Percentiles rank a stretch among this genome's conserved stretches.
These are phyloP conservation scores for Tylopilus felleus DNA, from an alignment of 768 basidiomycete genomes.

Conservation along the genomic window DNA sequence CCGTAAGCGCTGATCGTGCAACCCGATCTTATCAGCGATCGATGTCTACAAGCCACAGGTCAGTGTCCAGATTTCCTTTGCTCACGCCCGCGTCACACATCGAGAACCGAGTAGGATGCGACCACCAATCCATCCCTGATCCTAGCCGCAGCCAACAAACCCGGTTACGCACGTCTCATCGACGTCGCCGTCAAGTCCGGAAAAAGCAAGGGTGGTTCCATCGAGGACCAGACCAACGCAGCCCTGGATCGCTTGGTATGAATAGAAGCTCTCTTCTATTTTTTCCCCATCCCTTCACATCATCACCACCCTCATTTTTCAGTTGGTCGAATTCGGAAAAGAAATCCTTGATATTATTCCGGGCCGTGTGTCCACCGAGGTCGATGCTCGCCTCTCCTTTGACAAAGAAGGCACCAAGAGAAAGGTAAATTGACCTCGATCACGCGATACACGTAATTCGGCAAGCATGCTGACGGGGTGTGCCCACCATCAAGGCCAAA, in stretches of 20 bases:
- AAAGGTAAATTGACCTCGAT: constrained; percentile 50
- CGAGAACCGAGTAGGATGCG: constrained; percentile 63
- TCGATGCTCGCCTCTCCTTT: constrained; percentile 96
- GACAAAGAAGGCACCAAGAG: constrained; percentile 90
- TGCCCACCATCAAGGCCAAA: constrained; percentile 50
- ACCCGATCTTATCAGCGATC: constrained; percentile 59
- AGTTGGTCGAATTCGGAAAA: constrained; percentile 98
- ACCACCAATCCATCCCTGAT: constrained; percentile 98
- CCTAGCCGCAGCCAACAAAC: constrained; percentile 88
- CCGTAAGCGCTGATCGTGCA: constrained; percentile 23
- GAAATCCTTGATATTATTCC: constrained; percentile 95
- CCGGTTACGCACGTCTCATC: constrained; percentile 79
- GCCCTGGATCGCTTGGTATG: constrained; percentile 88
- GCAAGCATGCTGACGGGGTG: constrained; percentile 5
- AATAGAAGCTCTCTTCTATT: constrained; percentile 22
- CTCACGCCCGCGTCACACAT: constrained; percentile 3
- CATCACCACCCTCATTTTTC: constrained; percentile 18
- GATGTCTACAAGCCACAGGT: constrained; percentile 95
- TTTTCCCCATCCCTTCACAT: constrained; percentile 6
- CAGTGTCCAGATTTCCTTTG: constrained; percentile 20
- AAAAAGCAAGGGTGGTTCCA: constrained; percentile 75
- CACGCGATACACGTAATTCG: constrained; percentile 22
- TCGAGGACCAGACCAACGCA: constrained; percentile 71
- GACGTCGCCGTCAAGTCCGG: constrained; percentile 69
- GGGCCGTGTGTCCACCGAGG: constrained; percentile 98